Percentiles rank a stretch among this genome's conserved stretches.
Evolutionary conservation across 176 grass and related monocot species (phyloP).

Genomic region (Secale cereale): DNA sequence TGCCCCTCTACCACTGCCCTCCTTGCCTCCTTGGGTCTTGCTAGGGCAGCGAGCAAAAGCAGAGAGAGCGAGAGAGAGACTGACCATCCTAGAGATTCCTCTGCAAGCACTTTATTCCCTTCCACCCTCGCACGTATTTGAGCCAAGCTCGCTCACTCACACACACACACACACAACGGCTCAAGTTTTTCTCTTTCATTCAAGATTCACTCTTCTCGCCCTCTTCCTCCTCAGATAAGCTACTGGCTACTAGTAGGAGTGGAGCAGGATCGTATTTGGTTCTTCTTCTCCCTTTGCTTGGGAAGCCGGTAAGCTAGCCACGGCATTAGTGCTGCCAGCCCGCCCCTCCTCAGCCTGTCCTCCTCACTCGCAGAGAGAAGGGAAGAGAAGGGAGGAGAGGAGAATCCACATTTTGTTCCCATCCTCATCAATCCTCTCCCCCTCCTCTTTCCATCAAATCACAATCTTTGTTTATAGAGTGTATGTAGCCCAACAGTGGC

Average conservation of each 20-base stretch:
- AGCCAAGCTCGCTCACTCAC: neutral
- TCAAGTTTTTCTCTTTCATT: neutral
- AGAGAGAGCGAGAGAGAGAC: slow-evolving; percentile 38
- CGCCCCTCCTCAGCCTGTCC: slow-evolving; percentile 1
- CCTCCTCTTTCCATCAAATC: slow-evolving; percentile 51
- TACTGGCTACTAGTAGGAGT: neutral
- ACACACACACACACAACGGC: slow-evolving; percentile 20
- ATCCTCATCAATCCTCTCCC: slow-evolving; percentile 26
- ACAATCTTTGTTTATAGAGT: slow-evolving; percentile 39
- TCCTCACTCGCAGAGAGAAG: neutral
- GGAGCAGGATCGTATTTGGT: slow-evolving; percentile 15
- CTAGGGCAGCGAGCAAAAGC: slow-evolving; percentile 31
- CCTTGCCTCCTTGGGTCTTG: slow-evolving; percentile 29
- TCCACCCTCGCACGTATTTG: slow-evolving; percentile 32
- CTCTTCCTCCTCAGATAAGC: neutral
- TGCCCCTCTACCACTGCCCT: neutral
- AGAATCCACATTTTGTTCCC: slow-evolving; percentile 57
- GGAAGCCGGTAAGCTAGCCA: slow-evolving; percentile 35
- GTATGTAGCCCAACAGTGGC: slow-evolving; percentile 29
- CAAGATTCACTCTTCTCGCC: neutral
- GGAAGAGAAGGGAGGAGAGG: neutral
- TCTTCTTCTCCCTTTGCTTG: slow-evolving; percentile 31
- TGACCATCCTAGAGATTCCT: slow-evolving; percentile 50
- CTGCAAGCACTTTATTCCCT: slow-evolving; percentile 29
- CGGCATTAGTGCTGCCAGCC: slow-evolving; percentile 17